These are phyloP conservation scores for Colletotrichum tropicicola DNA, from an alignment of 2,329 filamentous ascomycete species.

Conservation along the genomic window DNA sequence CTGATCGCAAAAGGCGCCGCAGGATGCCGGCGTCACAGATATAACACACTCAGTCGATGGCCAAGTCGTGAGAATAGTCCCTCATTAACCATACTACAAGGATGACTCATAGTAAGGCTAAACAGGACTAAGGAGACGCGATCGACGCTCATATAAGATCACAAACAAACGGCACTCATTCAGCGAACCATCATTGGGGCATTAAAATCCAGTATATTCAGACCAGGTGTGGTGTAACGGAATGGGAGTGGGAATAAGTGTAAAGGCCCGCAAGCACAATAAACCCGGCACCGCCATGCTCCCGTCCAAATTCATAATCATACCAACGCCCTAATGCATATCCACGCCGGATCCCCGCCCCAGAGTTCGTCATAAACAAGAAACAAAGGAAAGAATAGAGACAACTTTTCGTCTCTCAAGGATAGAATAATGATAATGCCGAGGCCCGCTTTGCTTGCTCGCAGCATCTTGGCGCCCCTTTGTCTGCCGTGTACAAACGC, in stretches of 20 bases:
- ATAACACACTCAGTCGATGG: no score
- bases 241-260: slow-evolving; percentile 18
- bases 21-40: no score
- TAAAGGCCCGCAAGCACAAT: slow-evolving; percentile 21
- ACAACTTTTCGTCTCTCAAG: slow-evolving; percentile 6
- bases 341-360: slow-evolving; percentile 21
- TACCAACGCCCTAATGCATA: slow-evolving; percentile 26
- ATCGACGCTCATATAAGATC: no score
- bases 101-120: no score
- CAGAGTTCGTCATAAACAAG: slow-evolving; percentile 20
- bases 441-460: slow-evolving; percentile 8
- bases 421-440: slow-evolving; percentile 16
- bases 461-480: not conserved
- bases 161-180: no score
- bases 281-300: slow-evolving; percentile 29
- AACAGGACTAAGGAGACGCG: no score
- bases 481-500: not conserved
- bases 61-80: no score
- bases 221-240: slow-evolving; percentile 18
- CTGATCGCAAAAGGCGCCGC: no score
- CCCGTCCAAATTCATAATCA: slow-evolving; percentile 26
- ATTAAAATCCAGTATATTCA: slow-evolving; percentile 26
- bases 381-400: slow-evolving; percentile 24
- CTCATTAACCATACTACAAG: no score
- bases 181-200: not conserved